A percentile compares a stretch with the other conserved stretches of the same genome.
These are phyloP conservation scores for Prosopis cineraria DNA, from an alignment of 306 rosid genomes.

Conservation along the genomic window DNA sequence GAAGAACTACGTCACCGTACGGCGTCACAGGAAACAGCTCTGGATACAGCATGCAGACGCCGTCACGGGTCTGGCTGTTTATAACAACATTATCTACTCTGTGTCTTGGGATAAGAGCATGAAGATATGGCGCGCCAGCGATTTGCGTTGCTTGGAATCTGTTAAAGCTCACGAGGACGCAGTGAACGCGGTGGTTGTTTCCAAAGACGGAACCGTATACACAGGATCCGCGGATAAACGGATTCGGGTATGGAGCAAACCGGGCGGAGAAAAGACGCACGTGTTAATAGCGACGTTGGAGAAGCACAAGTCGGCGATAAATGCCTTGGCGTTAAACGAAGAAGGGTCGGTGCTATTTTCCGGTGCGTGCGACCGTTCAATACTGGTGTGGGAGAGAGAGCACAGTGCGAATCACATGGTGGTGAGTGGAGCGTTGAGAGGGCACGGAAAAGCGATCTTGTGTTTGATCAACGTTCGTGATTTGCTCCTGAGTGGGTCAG, in stretches of 20 bases:
- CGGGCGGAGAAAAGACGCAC: constrained; percentile 55
- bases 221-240: constrained; percentile 80
- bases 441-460: constrained; percentile 73
- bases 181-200: constrained; percentile 75
- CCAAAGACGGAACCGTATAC: constrained; percentile 71
- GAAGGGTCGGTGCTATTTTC: constrained; percentile 83
- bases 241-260: constrained; percentile 76
- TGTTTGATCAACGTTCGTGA: constrained; percentile 63
- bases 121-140: constrained; percentile 73
- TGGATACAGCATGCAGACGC: constrained; percentile 95
- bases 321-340: constrained; percentile 77
- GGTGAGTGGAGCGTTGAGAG: constrained; percentile 84
- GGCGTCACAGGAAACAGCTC: constrained; percentile 72
- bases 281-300: constrained; percentile 70
- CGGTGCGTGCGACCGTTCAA: constrained; percentile 89
- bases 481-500: constrained; percentile 79
- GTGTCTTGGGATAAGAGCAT: constrained; percentile 90
- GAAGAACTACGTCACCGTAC: constrained; percentile 62
- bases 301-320: constrained; percentile 84
- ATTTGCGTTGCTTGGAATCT: constrained; percentile 73
- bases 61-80: constrained; percentile 65
- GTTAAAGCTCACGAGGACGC: constrained; percentile 89
- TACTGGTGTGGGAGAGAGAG: constrained; percentile 92
- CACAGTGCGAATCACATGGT: constrained; percentile 85
- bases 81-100: constrained; percentile 63